Evolutionary conservation across 768 basidiomycete genomes (phyloP).

Genomic region (Auricularia heimuer): DNA sequence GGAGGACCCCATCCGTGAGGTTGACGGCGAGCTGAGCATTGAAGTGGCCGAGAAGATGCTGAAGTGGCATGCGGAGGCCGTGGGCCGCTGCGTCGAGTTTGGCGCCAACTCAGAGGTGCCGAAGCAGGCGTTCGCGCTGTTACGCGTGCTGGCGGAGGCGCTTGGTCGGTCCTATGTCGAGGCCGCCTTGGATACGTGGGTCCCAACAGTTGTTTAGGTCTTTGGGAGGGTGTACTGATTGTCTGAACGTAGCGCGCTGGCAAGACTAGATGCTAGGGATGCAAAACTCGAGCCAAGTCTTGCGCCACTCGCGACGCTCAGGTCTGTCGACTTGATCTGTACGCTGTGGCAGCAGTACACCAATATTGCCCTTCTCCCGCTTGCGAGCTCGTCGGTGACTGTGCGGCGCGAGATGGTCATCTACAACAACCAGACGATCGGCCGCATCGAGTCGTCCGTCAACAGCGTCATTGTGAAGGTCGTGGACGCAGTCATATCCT

Average conservation of each 20-base stretch:
- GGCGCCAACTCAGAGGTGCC: conserved; percentile 78
- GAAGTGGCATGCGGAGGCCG: conserved; percentile 96
- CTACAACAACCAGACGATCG: conserved; percentile 83
- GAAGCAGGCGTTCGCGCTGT: conserved; percentile 77
- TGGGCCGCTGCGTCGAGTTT: conserved; percentile 89
- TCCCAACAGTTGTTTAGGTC: conserved; percentile 5
- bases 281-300: conserved; percentile 70
- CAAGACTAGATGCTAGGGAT: conserved; percentile 62
- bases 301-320: conserved; percentile 53
- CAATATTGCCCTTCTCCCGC: conserved; percentile 78
- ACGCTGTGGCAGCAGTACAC: conserved; percentile 97
- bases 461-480: conserved; percentile 74
- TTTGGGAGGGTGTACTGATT: neutral
- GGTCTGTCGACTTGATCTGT: conserved; percentile 73
- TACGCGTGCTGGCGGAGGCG: conserved; percentile 78
- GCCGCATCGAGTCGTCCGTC: conserved; percentile 71
- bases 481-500: conserved; percentile 68
- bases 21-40: conserved; percentile 72
- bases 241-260: neutral
- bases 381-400: conserved; percentile 78
- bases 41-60: conserved; percentile 82
- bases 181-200: conserved; percentile 85
- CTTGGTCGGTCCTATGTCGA: conserved; percentile 80
- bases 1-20: conserved; percentile 67
- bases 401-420: conserved; percentile 85